Base-by-base conservation (phyloP, 2,329 filamentous ascomycete species). In the Ophiocordyceps unilateralis region DNA sequence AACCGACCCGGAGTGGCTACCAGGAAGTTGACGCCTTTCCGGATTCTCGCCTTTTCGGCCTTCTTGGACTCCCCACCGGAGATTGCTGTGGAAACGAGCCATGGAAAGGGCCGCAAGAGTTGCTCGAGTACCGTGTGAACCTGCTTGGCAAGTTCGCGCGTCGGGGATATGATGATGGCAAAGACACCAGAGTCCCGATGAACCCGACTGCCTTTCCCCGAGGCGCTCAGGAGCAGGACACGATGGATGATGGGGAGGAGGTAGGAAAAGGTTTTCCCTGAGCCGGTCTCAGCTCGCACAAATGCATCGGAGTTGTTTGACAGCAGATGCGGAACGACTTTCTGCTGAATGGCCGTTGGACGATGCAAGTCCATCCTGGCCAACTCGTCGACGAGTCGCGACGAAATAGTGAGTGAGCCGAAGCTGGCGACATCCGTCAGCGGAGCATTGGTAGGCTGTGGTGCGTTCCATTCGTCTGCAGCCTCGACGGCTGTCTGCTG, bases 221-320 rank as follows among this genome's bases (percentile, higher is more conserved):
- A 56, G 58, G 74, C 50, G 69, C 84, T 79, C 24, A 96, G 70
- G 14, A 78, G 72, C 60, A 94, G 76, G 19, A 98, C 81, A 21
- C 87, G 74, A 57, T 98, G 85, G 20, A 98, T 78, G 40, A 98
- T 82, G 1, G 91, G 91, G 7, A 98, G 66, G 5, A 98, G 70
- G 58, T 98, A 98, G n/a, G 91, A 85, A 46, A 98, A 65, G 0
- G 91, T 98, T 65, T 98, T 98, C 63, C 91, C 91, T 0, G 91
- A 98, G 51, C 91, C 91, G 0, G 91, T 98, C 64, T 98, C 83
- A 3, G 91, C 93, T 59, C 96, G 91, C 28, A 98, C 81, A 54
- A 98, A 98, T 2, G 88, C 88, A 65, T 98, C 91, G 39, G 76
- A 79, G 52, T 93, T 83, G 43, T 82, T 80, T 37, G 78, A 78